phyloP scores from a whole-genome alignment of 768 basidiomycete genomes.

The Butyriboletus loyo region DNA sequence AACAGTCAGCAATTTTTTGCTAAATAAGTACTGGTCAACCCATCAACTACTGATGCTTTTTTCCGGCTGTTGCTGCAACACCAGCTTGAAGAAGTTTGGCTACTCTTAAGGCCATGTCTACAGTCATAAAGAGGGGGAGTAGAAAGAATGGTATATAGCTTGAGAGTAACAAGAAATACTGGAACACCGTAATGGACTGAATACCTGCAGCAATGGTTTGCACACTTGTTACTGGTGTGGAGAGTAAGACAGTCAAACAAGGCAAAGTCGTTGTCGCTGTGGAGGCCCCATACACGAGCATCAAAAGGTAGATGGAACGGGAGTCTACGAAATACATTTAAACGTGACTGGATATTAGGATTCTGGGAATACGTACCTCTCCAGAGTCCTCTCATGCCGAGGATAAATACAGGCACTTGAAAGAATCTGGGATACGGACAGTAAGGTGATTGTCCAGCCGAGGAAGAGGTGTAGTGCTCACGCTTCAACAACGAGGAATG shows the following conservation, averaged over 20 bases:
- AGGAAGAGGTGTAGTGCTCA: slow-evolving; percentile 30
- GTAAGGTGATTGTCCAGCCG: background rate
- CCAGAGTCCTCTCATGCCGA: slow-evolving; percentile 63
- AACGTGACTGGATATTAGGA: background rate
- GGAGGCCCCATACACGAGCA: slow-evolving; percentile 74
- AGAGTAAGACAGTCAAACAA: slow-evolving; percentile 60
- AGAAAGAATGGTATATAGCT: slow-evolving; percentile 78
- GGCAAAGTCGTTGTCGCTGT: slow-evolving; percentile 77
- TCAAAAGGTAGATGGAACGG: slow-evolving; percentile 53
- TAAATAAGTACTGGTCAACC: too few relatives aligned
- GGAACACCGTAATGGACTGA: slow-evolving; percentile 44
- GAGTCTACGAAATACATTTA: slow-evolving; percentile 38
- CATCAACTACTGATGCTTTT: slow-evolving; percentile 15
- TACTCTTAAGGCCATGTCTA: slow-evolving; percentile 62
- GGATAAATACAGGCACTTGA: slow-evolving; percentile 73
- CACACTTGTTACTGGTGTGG: slow-evolving; percentile 43
- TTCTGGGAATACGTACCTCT: slow-evolving; percentile 36
- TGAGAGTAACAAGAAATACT: slow-evolving; percentile 55
- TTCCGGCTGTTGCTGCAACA: slow-evolving; percentile 9
- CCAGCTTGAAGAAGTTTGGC: slow-evolving; percentile 30
- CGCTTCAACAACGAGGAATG: slow-evolving; percentile 62
- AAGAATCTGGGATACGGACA: slow-evolving; percentile 38
- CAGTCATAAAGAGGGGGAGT: slow-evolving; percentile 64
- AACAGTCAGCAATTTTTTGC: too few relatives aligned
- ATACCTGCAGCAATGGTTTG: slow-evolving; percentile 30